Evolutionary conservation across 768 basidiomycete species (phyloP), one percentile per base, ranked within the genome.

Genomic region (Cubamyces lactineus): DNA sequence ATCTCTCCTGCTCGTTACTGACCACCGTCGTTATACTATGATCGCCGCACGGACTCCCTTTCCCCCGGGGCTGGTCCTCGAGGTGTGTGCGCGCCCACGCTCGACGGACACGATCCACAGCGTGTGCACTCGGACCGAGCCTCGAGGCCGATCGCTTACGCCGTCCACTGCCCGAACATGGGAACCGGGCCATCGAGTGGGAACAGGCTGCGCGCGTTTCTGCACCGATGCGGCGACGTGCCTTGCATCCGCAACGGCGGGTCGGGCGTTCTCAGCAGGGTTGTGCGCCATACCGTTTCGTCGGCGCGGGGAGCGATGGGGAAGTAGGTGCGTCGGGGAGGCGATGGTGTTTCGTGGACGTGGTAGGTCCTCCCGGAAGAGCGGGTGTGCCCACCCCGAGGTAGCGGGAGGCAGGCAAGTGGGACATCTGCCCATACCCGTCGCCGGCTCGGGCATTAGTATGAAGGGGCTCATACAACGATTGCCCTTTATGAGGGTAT

Each of bases 211-310:
- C 53, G 53, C 43, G 55, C 16, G 42, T 17, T 19, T 9, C 3
- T 34, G 41, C 26, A 40, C 49, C 34, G 23, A 61, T 26, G 8
- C 5, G 61, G 55, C 16, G 55, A 28, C 43, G 61, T 62, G 55
- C 61, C 61, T 61, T 51, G 55, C 49, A 50, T 55, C 61, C 61
- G 42, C n/a, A 51, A 16, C 42, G 15, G 38, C 19, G 61, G 61
- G 9, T n/a, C 38, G n/a, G 17, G 17, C 34, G 17, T 28, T 48
- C 46, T 17, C 52, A 41, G 47, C 28, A 8, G 8, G 9, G 2
- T 46, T 19, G 39, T 41, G 24, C 26, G 6, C 43, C 21, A 12
- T 16, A n/a, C 43, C 54, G 24, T 39, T 24, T 40, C 23, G 42
- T 42, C 13, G 41, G 42, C 13, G 41, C 13, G 34, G 38, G 21